phyloP scores from a whole-genome alignment of 495 filamentous ascomycete species.

The Neurospora cerealis region DNA sequence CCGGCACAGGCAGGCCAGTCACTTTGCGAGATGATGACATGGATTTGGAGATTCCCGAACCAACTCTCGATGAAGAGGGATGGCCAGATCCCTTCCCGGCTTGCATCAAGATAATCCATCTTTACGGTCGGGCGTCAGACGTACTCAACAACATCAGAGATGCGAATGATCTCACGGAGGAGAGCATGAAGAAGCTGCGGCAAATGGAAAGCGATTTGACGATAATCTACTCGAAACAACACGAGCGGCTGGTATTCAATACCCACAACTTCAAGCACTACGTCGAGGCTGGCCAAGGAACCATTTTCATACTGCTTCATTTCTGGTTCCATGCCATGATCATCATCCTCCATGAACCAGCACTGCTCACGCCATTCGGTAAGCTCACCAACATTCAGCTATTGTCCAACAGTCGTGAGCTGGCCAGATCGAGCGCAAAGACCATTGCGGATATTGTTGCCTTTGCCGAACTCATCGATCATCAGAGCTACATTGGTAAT shows the following conservation, averaged over 20 bases:
- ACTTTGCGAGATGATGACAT: slow-evolving; percentile 75
- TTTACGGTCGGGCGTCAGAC: slow-evolving; percentile 75
- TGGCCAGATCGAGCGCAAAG: slow-evolving; percentile 82
- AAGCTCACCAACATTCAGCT: slow-evolving; percentile 51
- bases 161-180: slow-evolving; percentile 60
- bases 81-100: slow-evolving; percentile 72
- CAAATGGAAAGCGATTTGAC: slow-evolving; percentile 71
- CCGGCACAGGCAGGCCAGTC: slow-evolving; percentile 69
- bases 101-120: slow-evolving; percentile 69
- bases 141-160: slow-evolving; percentile 74
- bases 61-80: slow-evolving; percentile 47
- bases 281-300: slow-evolving; percentile 64
- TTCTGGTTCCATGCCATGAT: slow-evolving; percentile 88
- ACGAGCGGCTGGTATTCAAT: slow-evolving; percentile 65
- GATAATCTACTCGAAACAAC: slow-evolving; percentile 65
- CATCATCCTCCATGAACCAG: slow-evolving; percentile 74
- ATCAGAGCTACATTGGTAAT: slow-evolving; percentile 71
- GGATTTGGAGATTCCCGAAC: slow-evolving; percentile 59
- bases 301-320: slow-evolving; percentile 78
- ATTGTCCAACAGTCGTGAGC: slow-evolving; percentile 64
- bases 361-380: slow-evolving; percentile 66
- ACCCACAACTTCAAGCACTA: slow-evolving; percentile 69
- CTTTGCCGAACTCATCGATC: slow-evolving; percentile 69
- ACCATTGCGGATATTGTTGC: slow-evolving; percentile 78
- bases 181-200: slow-evolving; percentile 56